phyloP scores from a whole-genome alignment of 345 rosid species.

The Brassica cretica region DNA sequence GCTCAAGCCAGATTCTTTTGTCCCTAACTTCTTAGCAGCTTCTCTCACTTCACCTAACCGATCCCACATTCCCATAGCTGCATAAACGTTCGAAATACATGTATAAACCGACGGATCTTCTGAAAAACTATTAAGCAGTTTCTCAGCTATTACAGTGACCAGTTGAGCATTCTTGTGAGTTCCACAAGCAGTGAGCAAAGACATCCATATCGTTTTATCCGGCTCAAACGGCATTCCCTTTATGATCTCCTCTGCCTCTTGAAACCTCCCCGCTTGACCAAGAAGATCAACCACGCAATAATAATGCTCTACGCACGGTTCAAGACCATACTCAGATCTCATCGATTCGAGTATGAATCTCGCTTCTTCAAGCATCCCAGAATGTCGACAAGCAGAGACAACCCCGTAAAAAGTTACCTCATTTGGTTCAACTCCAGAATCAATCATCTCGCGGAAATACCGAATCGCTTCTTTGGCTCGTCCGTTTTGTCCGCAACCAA shows the following conservation, averaged over 20 bases:
- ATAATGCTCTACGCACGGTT: constrained; percentile 66
- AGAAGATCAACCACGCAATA: constrained; percentile 73
- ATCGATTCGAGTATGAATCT: constrained; percentile 50
- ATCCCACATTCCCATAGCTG: constrained; percentile 66
- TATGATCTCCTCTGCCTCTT: constrained; percentile 54
- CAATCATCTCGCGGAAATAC: constrained; percentile 55
- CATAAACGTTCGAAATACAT: constrained; percentile 68
- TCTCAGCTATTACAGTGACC: constrained; percentile 45
- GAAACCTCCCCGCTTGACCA: constrained; percentile 60
- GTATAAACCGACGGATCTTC: constrained; percentile 63
- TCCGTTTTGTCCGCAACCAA: constrained; percentile 79
- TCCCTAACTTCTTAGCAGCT: constrained; percentile 49
- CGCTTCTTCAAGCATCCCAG: constrained; percentile 62
- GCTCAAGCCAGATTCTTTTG: constrained; percentile 63
- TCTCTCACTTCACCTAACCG: constrained; percentile 55
- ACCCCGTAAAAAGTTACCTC: constrained; percentile 69
- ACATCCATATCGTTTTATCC: constrained; percentile 67
- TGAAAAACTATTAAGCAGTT: constrained; percentile 43
- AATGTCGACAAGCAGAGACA: constrained; percentile 73
- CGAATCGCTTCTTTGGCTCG: constrained; percentile 51
- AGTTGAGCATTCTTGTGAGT: constrained; percentile 51
- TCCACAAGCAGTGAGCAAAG: constrained; percentile 66
- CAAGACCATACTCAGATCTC: constrained; percentile 51
- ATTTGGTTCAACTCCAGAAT: constrained; percentile 57
- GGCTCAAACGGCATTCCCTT: constrained; percentile 61